Conservation (phyloP, 257 asterid genomes). For the Ilex asprella region DNA sequence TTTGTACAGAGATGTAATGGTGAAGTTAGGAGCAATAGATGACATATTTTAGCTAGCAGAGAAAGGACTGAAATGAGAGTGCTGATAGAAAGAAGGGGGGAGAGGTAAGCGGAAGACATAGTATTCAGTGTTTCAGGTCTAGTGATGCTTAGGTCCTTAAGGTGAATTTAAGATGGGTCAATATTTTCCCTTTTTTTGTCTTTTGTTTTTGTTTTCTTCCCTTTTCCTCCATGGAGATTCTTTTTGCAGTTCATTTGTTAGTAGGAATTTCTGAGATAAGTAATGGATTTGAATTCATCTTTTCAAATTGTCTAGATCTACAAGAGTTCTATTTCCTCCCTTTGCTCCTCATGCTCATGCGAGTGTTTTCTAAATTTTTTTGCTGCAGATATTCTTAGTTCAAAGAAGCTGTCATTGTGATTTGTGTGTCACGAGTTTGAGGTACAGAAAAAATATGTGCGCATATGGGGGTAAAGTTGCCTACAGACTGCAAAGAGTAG, state of each 20-base stretch:
- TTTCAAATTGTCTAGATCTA: too few species aligned
- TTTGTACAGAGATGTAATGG: constrained; percentile 33
- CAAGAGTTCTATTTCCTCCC: too few species aligned
- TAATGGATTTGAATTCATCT: constrained; percentile 1
- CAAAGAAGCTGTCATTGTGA: too few species aligned
- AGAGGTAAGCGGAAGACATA: constrained; percentile 12
- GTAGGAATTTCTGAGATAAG: constrained; percentile 17
- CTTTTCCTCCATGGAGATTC: constrained; percentile 16
- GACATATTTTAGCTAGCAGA: constrained; percentile 18
- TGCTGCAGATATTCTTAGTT: too few species aligned
- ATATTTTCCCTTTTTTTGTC: background rate
- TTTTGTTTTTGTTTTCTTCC: constrained; percentile 1
- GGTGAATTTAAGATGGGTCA: background rate
- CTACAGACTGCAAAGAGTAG: too few species aligned
- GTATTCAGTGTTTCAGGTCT: constrained; percentile 19
- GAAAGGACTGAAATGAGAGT: constrained; percentile 1
- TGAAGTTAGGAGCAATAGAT: constrained; percentile 22
- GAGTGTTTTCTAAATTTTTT: too few species aligned
- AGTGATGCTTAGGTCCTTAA: constrained; percentile 17
- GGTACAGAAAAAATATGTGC: too few species aligned
- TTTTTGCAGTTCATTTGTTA: constrained; percentile 19
- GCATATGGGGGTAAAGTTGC: too few species aligned
- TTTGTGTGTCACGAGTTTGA: too few species aligned
- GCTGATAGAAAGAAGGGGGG: constrained; percentile 8
- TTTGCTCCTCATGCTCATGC: too few species aligned